Percentiles rank a stretch among this genome's conserved stretches.
Evolutionary conservation across 805 yeast species (phyloP).

Genomic region (Teunomyces panamensis): DNA sequence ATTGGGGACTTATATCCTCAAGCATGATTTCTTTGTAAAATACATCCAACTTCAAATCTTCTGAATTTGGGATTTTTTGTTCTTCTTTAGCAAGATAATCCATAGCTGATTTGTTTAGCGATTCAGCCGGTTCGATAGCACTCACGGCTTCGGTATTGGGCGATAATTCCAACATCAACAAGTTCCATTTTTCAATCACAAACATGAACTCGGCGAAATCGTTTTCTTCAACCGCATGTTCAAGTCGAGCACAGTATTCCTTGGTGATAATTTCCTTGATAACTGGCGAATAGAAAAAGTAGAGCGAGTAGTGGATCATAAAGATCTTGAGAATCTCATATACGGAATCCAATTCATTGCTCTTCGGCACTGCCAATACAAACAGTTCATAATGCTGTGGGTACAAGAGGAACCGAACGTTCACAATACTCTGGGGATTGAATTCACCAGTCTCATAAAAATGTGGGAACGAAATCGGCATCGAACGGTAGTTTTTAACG

Average conservation of each 20-base stretch:
- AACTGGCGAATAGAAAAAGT: conserved; percentile 35
- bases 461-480: conserved; percentile 36
- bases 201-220: conserved; percentile 34
- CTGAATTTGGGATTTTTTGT: conserved; percentile 10
- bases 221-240: conserved; percentile 28
- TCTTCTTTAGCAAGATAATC: conserved; percentile 14
- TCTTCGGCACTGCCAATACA: conserved; percentile 47
- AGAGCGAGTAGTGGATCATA: conserved; percentile 39
- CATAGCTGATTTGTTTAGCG: conserved; percentile 24
- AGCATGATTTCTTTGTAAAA: conserved; percentile 15
- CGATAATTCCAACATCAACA: conserved; percentile 34
- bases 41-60: conserved; percentile 18
- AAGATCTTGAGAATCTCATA: conserved; percentile 48
- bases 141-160: conserved; percentile 19
- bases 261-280: conserved; percentile 29
- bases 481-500: conserved; percentile 27
- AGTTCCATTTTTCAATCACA: conserved; percentile 41
- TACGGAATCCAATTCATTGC: conserved; percentile 59
- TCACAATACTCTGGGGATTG: conserved; percentile 13
- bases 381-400: conserved; percentile 52
- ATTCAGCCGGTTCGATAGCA: conserved; percentile 6
- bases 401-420: conserved; percentile 31
- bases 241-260: conserved; percentile 33
- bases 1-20: conserved; percentile 12
- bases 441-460: conserved; percentile 11